Evolutionary conservation across 192 early-diverging fungal genomes (phyloP).

Genomic region (Irineochytrium annulatum): DNA sequence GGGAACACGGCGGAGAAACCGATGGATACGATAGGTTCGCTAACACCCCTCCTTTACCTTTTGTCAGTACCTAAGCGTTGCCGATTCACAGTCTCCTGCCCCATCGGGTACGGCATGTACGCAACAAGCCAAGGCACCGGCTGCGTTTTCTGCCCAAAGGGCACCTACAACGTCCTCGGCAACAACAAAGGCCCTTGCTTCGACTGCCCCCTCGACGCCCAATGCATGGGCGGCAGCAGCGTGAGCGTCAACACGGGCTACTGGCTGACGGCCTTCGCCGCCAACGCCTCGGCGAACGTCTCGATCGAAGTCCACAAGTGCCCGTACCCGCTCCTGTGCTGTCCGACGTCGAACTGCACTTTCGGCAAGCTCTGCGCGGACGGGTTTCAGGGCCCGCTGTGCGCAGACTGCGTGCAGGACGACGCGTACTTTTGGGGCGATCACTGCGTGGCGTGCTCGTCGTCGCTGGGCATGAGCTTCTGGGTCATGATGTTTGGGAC

Average conservation of each 20-base stretch:
- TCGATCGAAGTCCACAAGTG: slow-evolving; percentile 7
- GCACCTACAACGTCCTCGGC: no score
- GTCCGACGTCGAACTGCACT: slow-evolving; percentile 5
- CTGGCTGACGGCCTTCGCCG: slow-evolving; percentile 6
- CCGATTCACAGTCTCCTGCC: no score
- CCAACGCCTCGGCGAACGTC: neutral
- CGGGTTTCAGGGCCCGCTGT: slow-evolving; percentile 8
- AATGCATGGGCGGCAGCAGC: slow-evolving; percentile 6
- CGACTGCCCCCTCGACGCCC: neutral
- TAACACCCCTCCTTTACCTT: no score
- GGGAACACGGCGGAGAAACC: no score
- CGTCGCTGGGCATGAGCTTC: neutral
- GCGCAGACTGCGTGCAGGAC: slow-evolving; percentile 10
- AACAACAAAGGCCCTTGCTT: slow-evolving; percentile 9
- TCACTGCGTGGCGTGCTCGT: slow-evolving; percentile 11
- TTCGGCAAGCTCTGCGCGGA: neutral
- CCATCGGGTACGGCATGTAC: no score
- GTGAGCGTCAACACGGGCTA: slow-evolving; percentile 2
- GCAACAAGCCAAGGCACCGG: no score
- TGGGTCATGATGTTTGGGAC: no score
- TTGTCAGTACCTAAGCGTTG: no score
- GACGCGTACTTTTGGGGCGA: slow-evolving; percentile 7
- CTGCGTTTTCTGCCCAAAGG: no score
- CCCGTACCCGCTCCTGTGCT: slow-evolving; percentile 7
- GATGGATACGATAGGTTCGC: no score